Evolutionary conservation across 306 rosid species (phyloP), one percentile per base, ranked within the genome.

Genomic region (Prunus mume): DNA sequence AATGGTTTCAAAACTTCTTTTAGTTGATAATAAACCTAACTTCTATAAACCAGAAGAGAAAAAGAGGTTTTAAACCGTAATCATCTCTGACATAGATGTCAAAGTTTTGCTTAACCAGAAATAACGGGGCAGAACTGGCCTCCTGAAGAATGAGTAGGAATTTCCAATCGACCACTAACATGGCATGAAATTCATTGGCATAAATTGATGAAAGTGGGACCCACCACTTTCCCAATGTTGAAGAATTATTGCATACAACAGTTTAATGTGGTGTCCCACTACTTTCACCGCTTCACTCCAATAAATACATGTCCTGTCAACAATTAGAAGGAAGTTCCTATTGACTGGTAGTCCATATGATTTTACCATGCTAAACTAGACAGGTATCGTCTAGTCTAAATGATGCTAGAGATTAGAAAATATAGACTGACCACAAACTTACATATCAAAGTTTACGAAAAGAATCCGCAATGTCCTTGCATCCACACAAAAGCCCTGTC

Each of bases 401-500:
- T 9, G 12, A 65, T 28, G 18, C 2, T 41, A 46, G 9, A 27
- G 46, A 57, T 41, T 11, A n/a, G 7, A 43, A 45, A 55, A 72
- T n/a, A 32, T 5, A 68, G 11, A 82, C 20, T 70, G 46, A 75
- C 5, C 64, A 71, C 41, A 74, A 67, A 68, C 97, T 90, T 83
- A 94, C 98, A 94, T 88, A 81, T 94, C 98, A 89, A 94, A 94
- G 80, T 90, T 92, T 77, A 83, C 93, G 82, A 90, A 94, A 82
- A 94, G 98, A 83, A 89, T 83, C 83, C 84, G 89, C 88, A 94
- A 71, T 27, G 97, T 92, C 69, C 98, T 87, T 67, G 96, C 95
- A 85, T 94, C 98, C 77, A 94, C 86, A 79, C 98, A 94, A 82
- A 94, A 94, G 20, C 97, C 97, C 98, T 94, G 83, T 80, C 80